These are phyloP conservation scores for Solanum pinnatisectum DNA, from an alignment of 257 asterid species.

Conservation along the genomic window DNA sequence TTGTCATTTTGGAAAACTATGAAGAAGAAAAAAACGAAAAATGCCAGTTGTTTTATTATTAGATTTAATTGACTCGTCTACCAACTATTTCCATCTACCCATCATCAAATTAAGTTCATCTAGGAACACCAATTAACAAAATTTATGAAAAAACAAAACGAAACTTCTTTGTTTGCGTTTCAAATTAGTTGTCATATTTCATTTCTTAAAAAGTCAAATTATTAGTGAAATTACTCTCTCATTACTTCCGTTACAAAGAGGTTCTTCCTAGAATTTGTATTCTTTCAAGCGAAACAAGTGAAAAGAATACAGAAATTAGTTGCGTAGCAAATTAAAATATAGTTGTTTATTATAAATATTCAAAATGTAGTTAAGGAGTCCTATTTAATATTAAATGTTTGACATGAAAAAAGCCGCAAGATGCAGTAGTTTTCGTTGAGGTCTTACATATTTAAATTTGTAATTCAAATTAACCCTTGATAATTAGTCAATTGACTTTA, in stretches of 20 bases:
- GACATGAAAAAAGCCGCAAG: neutral
- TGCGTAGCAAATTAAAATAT: no score
- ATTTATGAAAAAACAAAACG: neutral
- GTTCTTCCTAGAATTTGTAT: no score
- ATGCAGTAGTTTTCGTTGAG: accelerated
- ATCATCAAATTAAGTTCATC: neutral
- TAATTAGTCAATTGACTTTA: no score
- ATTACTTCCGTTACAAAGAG: no score
- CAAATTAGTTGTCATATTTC: neutral
- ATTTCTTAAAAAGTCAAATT: neutral
- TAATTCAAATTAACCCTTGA: no score
- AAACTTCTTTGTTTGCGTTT: neutral
- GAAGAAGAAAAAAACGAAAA: neutral
- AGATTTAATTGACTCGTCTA: neutral
- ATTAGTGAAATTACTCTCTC: neutral
- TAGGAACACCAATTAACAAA: neutral
- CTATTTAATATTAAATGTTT: no score
- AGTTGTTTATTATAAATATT: no score
- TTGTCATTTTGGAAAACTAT: neutral
- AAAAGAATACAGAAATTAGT: no score
- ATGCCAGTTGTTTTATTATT: neutral
- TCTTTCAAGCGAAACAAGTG: no score
- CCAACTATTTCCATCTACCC: neutral
- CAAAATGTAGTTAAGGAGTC: accelerated
- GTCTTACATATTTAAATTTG: no score